Evolutionary conservation across 2,329 filamentous ascomycete genomes (phyloP).

Genomic region (Aotearoamyces nothofagi): DNA sequence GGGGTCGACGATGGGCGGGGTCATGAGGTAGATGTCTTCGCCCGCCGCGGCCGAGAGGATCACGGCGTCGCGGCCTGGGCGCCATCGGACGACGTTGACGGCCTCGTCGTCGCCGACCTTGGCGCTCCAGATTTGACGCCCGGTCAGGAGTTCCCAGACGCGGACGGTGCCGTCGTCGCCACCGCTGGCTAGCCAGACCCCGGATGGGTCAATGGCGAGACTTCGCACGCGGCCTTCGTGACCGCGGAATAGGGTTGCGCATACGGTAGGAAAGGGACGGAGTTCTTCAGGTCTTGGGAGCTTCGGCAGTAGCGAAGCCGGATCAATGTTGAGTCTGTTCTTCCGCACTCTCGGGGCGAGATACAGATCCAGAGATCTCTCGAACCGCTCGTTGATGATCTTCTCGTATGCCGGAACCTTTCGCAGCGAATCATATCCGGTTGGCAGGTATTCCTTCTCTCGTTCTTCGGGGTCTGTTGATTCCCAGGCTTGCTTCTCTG

Average conservation of each 20-base stretch:
- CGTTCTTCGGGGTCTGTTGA: slow-evolving; percentile 77
- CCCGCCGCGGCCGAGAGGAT: slow-evolving; percentile 74
- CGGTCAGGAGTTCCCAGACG: slow-evolving; percentile 78
- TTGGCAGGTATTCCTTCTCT: slow-evolving; percentile 76
- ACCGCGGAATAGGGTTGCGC: slow-evolving; percentile 73
- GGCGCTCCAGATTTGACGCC: slow-evolving; percentile 74
- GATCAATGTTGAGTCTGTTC: slow-evolving; percentile 93
- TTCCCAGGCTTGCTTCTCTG: slow-evolving; percentile 77
- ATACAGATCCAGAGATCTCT: slow-evolving; percentile 89
- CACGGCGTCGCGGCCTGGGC: slow-evolving; percentile 65
- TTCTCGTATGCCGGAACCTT: slow-evolving; percentile 83
- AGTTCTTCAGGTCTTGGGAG: slow-evolving; percentile 86
- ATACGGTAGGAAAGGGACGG: slow-evolving; percentile 85
- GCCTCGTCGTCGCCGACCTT: slow-evolving; percentile 65
- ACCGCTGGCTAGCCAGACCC: slow-evolving; percentile 76
- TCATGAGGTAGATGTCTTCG: slow-evolving; percentile 72
- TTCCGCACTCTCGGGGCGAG: slow-evolving; percentile 82
- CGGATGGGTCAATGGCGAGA: slow-evolving; percentile 71
- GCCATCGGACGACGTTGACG: slow-evolving; percentile 80
- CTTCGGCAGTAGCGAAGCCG: slow-evolving; percentile 81
- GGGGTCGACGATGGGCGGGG: slow-evolving; percentile 58
- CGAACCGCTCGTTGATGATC: slow-evolving; percentile 91
- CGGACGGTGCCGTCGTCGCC: slow-evolving; percentile 88
- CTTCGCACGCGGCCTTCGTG: slow-evolving; percentile 81
- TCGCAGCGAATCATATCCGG: slow-evolving; percentile 67